Percentiles rank a stretch among this genome's conserved stretches.
These are phyloP conservation scores for Pyricularia pennisetigena DNA, from an alignment of 2,329 filamentous ascomycete species.

Conservation along the genomic window DNA sequence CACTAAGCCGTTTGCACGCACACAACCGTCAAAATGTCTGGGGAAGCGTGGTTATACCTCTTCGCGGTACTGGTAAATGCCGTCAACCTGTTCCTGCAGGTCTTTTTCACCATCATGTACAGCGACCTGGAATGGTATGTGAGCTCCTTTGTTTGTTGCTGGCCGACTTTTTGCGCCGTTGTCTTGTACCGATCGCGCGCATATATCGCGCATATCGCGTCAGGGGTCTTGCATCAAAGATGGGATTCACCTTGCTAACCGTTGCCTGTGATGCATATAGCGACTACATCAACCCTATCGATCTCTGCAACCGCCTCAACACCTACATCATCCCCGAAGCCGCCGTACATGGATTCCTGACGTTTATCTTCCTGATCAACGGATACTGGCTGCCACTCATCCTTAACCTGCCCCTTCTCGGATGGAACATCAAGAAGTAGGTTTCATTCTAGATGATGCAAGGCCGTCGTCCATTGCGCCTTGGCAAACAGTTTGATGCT, in stretches of 20 bases:
- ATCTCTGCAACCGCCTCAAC: slow-evolving; percentile 99
- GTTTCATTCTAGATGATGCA: slow-evolving; percentile 22
- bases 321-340: slow-evolving; percentile 99
- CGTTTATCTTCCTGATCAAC: slow-evolving; percentile 90
- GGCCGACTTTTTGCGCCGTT: background rate
- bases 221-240: background rate
- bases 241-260: slow-evolving; percentile 20
- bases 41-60: slow-evolving; percentile 97
- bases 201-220: background rate
- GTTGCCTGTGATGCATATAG: slow-evolving; percentile 31
- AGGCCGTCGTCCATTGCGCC: background rate
- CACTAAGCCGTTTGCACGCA: background rate
- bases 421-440: slow-evolving; percentile 97
- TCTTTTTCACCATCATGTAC: slow-evolving; percentile 99
- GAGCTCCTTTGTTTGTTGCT: background rate
- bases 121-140: slow-evolving; percentile 97
- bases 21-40: slow-evolving; percentile 58
- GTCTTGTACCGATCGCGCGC: background rate
- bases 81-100: slow-evolving; percentile 98
- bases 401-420: slow-evolving; percentile 84
- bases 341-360: slow-evolving; percentile 92
- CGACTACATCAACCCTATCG: slow-evolving; percentile 99
- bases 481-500: slow-evolving; percentile 4
- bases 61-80: slow-evolving; percentile 98
- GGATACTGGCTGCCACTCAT: slow-evolving; percentile 94